A percentile compares a stretch with the other conserved stretches of the same genome.
Conservation (phyloP, 176 grass and related monocot genomes). For the Hordeum marinum region DNA sequence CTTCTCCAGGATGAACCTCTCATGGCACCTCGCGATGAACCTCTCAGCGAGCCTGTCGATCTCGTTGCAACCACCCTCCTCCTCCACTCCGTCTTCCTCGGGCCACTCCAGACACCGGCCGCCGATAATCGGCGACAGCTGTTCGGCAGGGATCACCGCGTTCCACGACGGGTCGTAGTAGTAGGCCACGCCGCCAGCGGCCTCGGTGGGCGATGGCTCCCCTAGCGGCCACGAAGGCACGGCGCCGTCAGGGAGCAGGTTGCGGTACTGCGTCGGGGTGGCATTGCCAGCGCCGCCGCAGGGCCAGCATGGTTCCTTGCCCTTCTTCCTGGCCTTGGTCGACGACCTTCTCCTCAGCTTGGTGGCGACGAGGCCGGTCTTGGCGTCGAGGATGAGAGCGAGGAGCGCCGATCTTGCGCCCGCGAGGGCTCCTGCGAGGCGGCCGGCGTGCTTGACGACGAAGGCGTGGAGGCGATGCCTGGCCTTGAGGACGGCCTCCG, state of each 20-base stretch:
- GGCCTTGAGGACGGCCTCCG: background rate
- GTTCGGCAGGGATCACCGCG: constrained; percentile 21
- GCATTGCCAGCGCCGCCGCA: background rate
- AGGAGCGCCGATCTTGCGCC: constrained; percentile 13
- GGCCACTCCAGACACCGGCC: constrained; percentile 1
- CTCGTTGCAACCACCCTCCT: background rate
- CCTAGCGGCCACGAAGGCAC: background rate
- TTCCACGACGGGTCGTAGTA: constrained; percentile 37
- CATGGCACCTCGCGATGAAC: constrained; percentile 29
- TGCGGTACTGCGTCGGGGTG: constrained; percentile 2
- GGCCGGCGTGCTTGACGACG: constrained; percentile 5
- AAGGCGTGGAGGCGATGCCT: constrained; percentile 21
- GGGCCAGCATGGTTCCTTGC: background rate
- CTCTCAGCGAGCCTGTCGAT: constrained; percentile 33
- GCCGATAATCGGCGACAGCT: constrained; percentile 6
- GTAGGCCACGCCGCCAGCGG: background rate
- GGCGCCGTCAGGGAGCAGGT: constrained; percentile 2
- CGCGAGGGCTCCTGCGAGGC: background rate
- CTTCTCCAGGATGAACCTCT: constrained; percentile 41
- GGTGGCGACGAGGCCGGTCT: background rate
- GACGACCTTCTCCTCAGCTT: constrained; percentile 7
- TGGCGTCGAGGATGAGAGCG: background rate
- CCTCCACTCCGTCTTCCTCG: background rate
- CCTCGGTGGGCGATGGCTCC: background rate
- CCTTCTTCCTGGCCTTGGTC: background rate